Base-by-base conservation (phyloP, 2,329 filamentous ascomycete genomes). In the Didymella glomerata region DNA sequence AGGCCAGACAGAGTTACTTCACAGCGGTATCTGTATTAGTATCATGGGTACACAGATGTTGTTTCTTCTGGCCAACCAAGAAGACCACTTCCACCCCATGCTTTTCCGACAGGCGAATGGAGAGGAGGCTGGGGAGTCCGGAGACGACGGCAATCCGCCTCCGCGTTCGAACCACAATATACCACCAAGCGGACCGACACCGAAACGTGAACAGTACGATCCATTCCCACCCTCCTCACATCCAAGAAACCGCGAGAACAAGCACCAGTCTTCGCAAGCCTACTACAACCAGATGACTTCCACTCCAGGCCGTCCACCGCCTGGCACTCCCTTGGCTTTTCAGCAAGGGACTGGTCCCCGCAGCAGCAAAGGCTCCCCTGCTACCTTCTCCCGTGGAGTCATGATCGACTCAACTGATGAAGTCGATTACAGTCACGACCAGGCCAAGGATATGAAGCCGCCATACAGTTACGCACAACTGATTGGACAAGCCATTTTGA, bases 21-120 rank as follows among this genome's bases (percentile, higher is more conserved):
- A 87, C 41, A 97, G 93, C 69, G 95, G 95, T 57, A 89, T 94
- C 74, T 92, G 98, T 42, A 89, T 99, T 57, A 93, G 97, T 72
- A 91, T 98, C 72, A 90, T 90, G 68, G 91, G 91, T 52, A 91
- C 95, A 1, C 94, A 99, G 80, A 99, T 99, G 95, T 94, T 98
- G 83, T 99, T 99, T 77, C 92, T 97, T 47, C 86, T 96, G n/a
- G 94, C 95, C 0, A 87, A 87, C 24, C 89, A 91, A 55, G 85
- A 86, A 24, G 83, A 93, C 25, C 83, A 85, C 46, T 88, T 96
- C 60, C 86, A 90, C 71, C 84, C 84, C 22, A 85, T 80, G 69
- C 93, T 90, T 72, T 84, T 91, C 85, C 72, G 74, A 41, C 75
- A 90, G 67, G 87, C 90, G 13, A 75, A 71, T 57, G 73, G 66